Evolutionary conservation across 2,329 filamentous ascomycete species (phyloP), one percentile per base, ranked within the genome.

Genomic region (Fusarium pseudoanthophilum): DNA sequence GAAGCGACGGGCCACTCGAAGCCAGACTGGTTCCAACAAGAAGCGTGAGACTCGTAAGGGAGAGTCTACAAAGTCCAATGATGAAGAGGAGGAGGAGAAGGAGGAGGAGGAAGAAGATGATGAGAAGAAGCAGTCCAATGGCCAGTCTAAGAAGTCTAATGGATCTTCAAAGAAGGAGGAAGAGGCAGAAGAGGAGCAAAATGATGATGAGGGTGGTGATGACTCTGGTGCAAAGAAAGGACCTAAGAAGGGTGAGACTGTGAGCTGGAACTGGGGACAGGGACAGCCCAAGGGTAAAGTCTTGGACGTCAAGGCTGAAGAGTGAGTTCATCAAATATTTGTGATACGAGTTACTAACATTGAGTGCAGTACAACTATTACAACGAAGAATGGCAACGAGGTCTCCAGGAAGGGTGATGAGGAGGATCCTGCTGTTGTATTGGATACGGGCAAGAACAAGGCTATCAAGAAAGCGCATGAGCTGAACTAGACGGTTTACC

Each of bases 191-290:
- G 53, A 53, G 14, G 45, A 62, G 3, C 11, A 69, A 40, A 69
- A 72, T 2, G 34, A 59, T 8, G 48, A 59, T 21, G 20, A 60
- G 14, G 53, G 32, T 2, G 45, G 40, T 11, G 57, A 58, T 16
- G 55, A 52, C 11, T 72, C 76, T 11, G 74, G 64, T 48, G 45
- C 78, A 21, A 78, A 74, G 36, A 81, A 83, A 9, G 81, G 79
- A 0, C 82, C 82, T 0, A 72, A 82, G 34, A 78, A 80, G 49
- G 84, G 84, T 4, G 83, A 85, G 13, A 86, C 80, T 0, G 84
- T 85, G 13, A 85, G 83, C 71, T 86, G 84, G 84, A 84, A 84
- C 32, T 86, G 84, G 84, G 84, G 84, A 18, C 77, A 77, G 24
- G 84, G 83, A 14, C 80, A 85, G 26, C 83, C 84, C 4, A 66